Base-by-base conservation (phyloP, 257 asterid genomes). In the Haberlea rhodopensis region DNA sequence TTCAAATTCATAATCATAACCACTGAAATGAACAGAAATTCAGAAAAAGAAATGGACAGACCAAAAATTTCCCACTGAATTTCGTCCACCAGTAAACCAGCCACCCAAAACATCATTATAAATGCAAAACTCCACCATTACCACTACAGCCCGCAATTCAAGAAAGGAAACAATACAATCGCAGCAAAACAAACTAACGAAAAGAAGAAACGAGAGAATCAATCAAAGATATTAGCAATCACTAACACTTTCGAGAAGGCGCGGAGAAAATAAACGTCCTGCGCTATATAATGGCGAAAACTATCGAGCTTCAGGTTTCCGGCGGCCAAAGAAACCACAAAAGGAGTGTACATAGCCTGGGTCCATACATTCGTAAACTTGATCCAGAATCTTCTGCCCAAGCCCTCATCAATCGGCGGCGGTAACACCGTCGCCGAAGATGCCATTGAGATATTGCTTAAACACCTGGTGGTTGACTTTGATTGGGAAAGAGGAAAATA, bases 231-330 rank as follows among this genome's bases (percentile, higher is more conserved):
- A 59, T 20, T 28, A 63, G 66, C 43, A 62, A 65, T 21, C 31
- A 72, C 90, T 77, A 46, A 94, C 99, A 95, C 99, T 80, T 80
- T 73, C 16, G 73, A 89, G 63, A 83, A 94, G 58, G 95, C 85
- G 28, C 81, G 82, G 34, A 90, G 81, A 68, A 90, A 90, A 76
- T 84, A 77, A 57, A 72, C 79, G 72, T 94, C 95, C 82, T 94
- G 97, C 46, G 87, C 79, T 59, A 94, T 74, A 74, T 77, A 94
- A 62, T 79, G 79, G 68, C 91, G 79, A 72, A 94, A 94, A 6
- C 82, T 27, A 1, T 83, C 88, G 43, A 81, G 63, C n/a, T 86
- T 34, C 69, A 94, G 80, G 82, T 81, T 83, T 28, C 96, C 99
- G 28, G 97, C 78, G 25, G 95, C 96, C 84, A 94, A 71, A 72